A percentile compares a stretch with the other conserved stretches of the same genome.
phyloP scores from a whole-genome alignment of 352 stramenopile species.

The Blastocystis sp. region DNA sequence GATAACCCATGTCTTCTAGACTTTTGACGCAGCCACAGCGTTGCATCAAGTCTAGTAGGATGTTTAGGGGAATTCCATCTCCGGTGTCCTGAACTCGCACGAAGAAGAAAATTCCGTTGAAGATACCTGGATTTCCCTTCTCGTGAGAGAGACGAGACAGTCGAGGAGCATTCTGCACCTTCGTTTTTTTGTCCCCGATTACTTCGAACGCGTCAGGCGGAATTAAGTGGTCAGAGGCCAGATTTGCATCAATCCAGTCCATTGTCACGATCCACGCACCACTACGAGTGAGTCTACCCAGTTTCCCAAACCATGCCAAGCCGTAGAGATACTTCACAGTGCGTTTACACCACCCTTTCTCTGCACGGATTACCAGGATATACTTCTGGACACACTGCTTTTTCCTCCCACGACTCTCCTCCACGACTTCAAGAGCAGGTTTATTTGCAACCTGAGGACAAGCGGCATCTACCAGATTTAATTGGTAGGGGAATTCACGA shows the following conservation, averaged over 20 bases:
- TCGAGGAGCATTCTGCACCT: neutral
- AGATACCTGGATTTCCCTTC: slow-evolving; percentile 24
- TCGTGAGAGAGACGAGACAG: slow-evolving; percentile 16
- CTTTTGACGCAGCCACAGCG: slow-evolving; percentile 17
- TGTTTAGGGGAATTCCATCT: slow-evolving; percentile 49
- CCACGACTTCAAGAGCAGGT: neutral
- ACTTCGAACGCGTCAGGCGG: slow-evolving; percentile 26
- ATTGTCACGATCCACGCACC: slow-evolving; percentile 53
- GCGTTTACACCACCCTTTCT: slow-evolving; percentile 46
- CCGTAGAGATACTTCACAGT: slow-evolving; percentile 57
- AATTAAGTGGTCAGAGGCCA: neutral
- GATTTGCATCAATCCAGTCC: slow-evolving; percentile 49
- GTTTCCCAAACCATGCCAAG: neutral
- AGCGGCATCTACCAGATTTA: neutral
- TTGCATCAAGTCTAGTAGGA: slow-evolving; percentile 55
- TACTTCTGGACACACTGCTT: neutral
- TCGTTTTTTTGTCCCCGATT: slow-evolving; percentile 13
- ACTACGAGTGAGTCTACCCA: neutral
- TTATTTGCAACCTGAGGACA: neutral
- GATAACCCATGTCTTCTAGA: neutral
- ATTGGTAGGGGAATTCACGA: slow-evolving; percentile 45
- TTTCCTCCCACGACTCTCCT: neutral
- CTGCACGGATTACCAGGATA: slow-evolving; percentile 23
- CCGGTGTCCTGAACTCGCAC: slow-evolving; percentile 10
- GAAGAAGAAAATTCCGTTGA: slow-evolving; percentile 47